phyloP scores from a whole-genome alignment of 1,284 basidiomycete genomes.

The Naganishia albida region DNA sequence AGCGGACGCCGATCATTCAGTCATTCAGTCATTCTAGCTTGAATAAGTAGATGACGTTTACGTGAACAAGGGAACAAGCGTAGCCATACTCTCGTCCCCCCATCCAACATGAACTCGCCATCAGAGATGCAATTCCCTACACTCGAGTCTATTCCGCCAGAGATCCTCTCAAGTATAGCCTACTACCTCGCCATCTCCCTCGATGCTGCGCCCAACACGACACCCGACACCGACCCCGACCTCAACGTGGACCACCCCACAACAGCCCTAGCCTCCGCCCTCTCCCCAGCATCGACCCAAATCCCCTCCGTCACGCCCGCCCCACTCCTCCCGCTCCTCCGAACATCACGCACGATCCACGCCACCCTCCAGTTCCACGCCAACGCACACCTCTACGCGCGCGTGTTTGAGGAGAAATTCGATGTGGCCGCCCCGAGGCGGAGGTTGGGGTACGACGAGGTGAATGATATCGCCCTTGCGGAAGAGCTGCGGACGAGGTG shows the following conservation, averaged over 20 bases:
- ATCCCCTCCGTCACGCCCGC: not conserved
- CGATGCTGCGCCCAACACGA: not conserved
- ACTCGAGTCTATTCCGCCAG: constrained; percentile 13
- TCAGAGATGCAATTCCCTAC: not conserved
- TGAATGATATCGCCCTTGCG: constrained; percentile 39
- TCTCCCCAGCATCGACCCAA: not conserved
- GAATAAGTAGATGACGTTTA: no score
- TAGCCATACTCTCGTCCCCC: no score
- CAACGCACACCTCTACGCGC: constrained; percentile 64
- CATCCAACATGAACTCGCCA: no score
- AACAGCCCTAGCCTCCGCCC: not conserved
- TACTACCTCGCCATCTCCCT: constrained; percentile 21
- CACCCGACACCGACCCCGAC: not conserved
- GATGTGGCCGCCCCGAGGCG: constrained; percentile 62
- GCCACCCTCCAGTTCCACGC: constrained; percentile 50
- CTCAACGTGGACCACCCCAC: not conserved
- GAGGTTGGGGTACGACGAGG: constrained; percentile 56
- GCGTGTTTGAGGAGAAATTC: constrained; percentile 65
- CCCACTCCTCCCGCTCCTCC: constrained; percentile 59
- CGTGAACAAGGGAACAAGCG: no score
- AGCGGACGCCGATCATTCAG: no score
- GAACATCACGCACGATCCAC: constrained; percentile 58
- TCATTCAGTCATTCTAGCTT: no score
- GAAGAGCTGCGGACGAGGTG: constrained; percentile 46
- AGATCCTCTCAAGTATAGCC: constrained; percentile 16